phyloP scores from a whole-genome alignment of 2,329 filamentous ascomycete species.

The Colletotrichum sp. region DNA sequence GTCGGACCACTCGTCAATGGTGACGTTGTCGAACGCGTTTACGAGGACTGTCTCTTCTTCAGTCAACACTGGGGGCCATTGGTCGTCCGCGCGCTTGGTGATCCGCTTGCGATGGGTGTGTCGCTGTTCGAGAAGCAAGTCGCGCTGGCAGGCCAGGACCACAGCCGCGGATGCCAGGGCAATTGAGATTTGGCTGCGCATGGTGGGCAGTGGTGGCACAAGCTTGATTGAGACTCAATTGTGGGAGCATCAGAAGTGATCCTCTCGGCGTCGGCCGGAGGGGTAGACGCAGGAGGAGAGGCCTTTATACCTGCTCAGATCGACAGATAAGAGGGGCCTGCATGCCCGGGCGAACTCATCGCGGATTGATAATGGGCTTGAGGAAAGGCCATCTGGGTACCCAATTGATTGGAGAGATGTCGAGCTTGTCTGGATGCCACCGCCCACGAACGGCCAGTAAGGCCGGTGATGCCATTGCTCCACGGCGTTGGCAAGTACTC shows the following conservation, averaged over 20 bases:
- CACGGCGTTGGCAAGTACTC: background rate
- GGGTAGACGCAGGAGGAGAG: background rate
- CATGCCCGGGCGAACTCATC: background rate
- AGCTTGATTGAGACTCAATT: background rate
- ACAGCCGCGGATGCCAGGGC: slow-evolving; percentile 25
- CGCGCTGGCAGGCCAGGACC: slow-evolving; percentile 32
- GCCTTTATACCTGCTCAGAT: background rate
- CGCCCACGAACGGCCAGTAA: background rate
- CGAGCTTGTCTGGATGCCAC: background rate
- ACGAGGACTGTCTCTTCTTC: slow-evolving; percentile 36
- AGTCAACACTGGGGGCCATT: slow-evolving; percentile 37
- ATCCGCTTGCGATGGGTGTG: slow-evolving; percentile 37
- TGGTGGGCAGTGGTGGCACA: background rate
- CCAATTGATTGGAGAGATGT: background rate
- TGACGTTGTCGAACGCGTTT: slow-evolving; percentile 42
- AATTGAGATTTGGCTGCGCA: slow-evolving; percentile 3
- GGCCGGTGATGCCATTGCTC: slow-evolving; percentile 1
- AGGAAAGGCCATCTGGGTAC: background rate
- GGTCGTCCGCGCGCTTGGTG: slow-evolving; percentile 33
- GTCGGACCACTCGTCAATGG: slow-evolving; percentile 40
- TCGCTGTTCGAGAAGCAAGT: slow-evolving; percentile 28
- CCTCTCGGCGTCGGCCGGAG: no score
- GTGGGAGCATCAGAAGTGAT: background rate
- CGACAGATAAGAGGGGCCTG: background rate
- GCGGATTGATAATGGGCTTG: background rate